A percentile compares a stretch with the other conserved stretches of the same genome.
phyloP scores from a whole-genome alignment of 148 eudicot genomes.

The Chenopodium berlandieri region DNA sequence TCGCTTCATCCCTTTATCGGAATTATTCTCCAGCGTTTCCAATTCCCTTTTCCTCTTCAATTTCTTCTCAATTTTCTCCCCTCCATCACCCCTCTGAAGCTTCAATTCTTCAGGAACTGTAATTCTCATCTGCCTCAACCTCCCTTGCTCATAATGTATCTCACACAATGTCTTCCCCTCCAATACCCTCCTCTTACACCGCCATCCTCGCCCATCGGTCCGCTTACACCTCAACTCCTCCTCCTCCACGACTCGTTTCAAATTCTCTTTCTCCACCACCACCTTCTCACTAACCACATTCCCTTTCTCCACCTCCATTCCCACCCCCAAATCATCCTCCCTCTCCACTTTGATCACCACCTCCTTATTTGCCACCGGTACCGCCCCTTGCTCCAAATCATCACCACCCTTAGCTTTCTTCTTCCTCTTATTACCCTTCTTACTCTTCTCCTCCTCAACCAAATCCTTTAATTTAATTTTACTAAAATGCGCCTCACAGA shows the following conservation, averaged over 20 bases:
- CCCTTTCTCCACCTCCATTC: neutral
- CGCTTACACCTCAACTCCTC: conserved; percentile 68
- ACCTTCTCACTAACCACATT: neutral
- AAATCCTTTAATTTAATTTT: conserved; percentile 7
- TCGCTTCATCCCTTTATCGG: conserved; percentile 62
- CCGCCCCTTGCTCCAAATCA: neutral
- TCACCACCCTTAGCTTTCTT: no score
- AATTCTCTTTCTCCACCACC: neutral
- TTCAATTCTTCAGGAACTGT: conserved; percentile 75
- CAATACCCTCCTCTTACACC: conserved; percentile 62
- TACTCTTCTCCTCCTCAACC: neutral
- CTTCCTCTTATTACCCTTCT: neutral
- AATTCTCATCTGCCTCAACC: conserved; percentile 54
- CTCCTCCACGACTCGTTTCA: conserved; percentile 25
- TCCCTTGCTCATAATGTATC: conserved; percentile 71
- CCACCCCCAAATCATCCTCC: neutral
- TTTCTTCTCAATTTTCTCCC: conserved; percentile 27
- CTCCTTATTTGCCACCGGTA: neutral
- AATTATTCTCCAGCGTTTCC: conserved; percentile 33
- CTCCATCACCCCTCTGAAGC: conserved; percentile 40
- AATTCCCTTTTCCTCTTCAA: conserved; percentile 30
- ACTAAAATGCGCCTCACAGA: conserved; percentile 21
- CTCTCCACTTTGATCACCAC: conserved; percentile 6
- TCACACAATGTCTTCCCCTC: conserved; percentile 74
- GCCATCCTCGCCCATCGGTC: conserved; percentile 86